These are phyloP conservation scores for Knufia petricola DNA, from an alignment of 2,329 filamentous ascomycete species.

Conservation along the genomic window DNA sequence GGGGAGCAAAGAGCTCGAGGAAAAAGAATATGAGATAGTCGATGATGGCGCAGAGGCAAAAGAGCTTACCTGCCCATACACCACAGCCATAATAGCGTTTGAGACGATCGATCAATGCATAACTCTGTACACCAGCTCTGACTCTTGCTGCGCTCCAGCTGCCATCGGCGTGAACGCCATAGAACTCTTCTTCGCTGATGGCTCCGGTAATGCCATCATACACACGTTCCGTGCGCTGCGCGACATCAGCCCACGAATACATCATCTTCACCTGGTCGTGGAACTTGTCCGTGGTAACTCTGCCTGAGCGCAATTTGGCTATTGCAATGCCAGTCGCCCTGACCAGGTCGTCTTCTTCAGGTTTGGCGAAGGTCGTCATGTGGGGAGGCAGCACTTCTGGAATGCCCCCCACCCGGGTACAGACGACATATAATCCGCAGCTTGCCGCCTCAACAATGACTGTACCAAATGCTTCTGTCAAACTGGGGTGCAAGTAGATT, in stretches of 20 bases:
- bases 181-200: conserved; percentile 68
- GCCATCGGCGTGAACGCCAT: conserved; percentile 63
- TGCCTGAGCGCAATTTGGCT: conserved; percentile 70
- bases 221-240: conserved; percentile 83
- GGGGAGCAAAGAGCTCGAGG: conserved; percentile 76
- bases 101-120: conserved; percentile 84
- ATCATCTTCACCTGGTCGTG: conserved; percentile 96
- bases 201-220: conserved; percentile 86
- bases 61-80: conserved; percentile 96
- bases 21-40: conserved; percentile 88
- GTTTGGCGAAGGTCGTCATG: conserved; percentile 96
- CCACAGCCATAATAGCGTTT: conserved; percentile 97
- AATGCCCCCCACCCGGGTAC: conserved; percentile 91
- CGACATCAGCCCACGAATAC: conserved; percentile 98
- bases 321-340: conserved; percentile 84
- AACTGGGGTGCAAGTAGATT: conserved; percentile 87
- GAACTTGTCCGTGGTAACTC: conserved; percentile 83
- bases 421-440: conserved; percentile 92
- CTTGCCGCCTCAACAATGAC: conserved; percentile 96
- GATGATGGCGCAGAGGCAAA: conserved; percentile 86
- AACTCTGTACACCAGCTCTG: conserved; percentile 64
- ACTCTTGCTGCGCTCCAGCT: conserved; percentile 63
- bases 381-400: conserved; percentile 90
- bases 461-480: conserved; percentile 95
- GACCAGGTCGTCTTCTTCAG: conserved; percentile 91